Base-by-base conservation (phyloP, 768 basidiomycete genomes). In the Collybia sp. region DNA sequence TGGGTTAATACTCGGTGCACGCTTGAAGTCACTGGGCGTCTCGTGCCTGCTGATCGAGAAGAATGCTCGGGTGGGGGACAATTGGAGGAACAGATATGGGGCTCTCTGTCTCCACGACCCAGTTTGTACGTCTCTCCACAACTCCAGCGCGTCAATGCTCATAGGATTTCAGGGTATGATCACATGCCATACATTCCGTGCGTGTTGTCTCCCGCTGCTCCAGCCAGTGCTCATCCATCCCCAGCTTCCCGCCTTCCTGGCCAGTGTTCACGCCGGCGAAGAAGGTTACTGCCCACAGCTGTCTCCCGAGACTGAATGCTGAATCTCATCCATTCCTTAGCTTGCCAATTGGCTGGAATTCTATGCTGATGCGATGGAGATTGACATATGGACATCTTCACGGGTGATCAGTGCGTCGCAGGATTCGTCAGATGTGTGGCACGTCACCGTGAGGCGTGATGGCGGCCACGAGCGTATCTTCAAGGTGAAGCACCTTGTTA, bases 81-180 rank as follows among this genome's bases (percentile, higher is more conserved):
- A 72, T 51, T 83, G 82, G 83, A 65, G 80, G 46, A 68, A 76
- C 40, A 69, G 85, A 11, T 85, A 85, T 55, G 75, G 77, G 17
- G 65, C 73, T 0, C 57, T 84, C 5, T 80, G 73, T 33, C 61
- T 86, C 18, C 81, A 82, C 45, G 75, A 73, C 52, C 67, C 70
- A 6, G 64, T 78, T 37, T 79, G 73, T 72, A 44, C 59, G 66
- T 63, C n/a, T 17, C 17, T 33, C n/a, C 43, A 45, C 46, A 47
- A 44, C 32, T 31, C 46, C 17, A 19, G 19, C 41, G 18, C 15
- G 12, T 30, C 47, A n/a, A 40, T 43, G 12, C 6, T 30, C 35
- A 45, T 43, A 30, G 19, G 13, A 31, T 36, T 58, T 54, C 56
- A 58, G 58, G 63, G 60, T 62, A 56, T 55, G 60, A 64, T 45